A percentile compares a stretch with the other conserved stretches of the same genome.
Evolutionary conservation across 2,329 filamentous ascomycete genomes (phyloP).

Genomic region (Tolypocladium tundrense): DNA sequence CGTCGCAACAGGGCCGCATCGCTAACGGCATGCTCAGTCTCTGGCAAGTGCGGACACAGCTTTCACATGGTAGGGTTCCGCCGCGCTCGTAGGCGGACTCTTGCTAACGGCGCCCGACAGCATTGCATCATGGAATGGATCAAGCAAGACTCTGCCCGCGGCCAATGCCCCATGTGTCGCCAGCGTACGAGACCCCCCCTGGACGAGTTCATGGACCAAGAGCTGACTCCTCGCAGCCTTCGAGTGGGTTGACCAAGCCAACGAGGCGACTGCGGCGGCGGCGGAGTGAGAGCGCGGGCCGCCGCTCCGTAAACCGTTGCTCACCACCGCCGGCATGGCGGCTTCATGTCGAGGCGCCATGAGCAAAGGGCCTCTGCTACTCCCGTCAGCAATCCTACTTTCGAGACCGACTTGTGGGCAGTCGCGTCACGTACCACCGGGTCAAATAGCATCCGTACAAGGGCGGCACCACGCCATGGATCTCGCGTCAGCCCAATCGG

Average conservation of each 20-base stretch:
- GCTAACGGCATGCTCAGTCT: constrained; percentile 46
- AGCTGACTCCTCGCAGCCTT: constrained; percentile 19
- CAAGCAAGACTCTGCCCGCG: constrained; percentile 84
- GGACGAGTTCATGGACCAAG: not conserved
- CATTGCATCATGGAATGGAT: constrained; percentile 97
- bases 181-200: constrained; percentile 53
- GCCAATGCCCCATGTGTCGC: constrained; percentile 95
- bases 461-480: not conserved
- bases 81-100: not conserved
- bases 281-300: constrained; percentile 10
- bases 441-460: not conserved
- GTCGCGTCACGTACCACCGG: not conserved
- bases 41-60: constrained; percentile 92
- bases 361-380: not conserved
- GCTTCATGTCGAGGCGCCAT: not conserved
- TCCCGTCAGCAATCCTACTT: not conserved
- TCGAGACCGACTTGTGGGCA: not conserved
- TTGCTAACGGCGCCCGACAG: constrained; percentile 30
- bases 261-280: constrained; percentile 18
- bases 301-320: not conserved
- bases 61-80: constrained; percentile 74
- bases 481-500: too few species aligned
- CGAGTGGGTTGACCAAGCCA: constrained; percentile 28
- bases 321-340: not conserved
- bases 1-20: not conserved